phyloP scores from a whole-genome alignment of 306 rosid species.

The Gynostemma pentaphyllum region DNA sequence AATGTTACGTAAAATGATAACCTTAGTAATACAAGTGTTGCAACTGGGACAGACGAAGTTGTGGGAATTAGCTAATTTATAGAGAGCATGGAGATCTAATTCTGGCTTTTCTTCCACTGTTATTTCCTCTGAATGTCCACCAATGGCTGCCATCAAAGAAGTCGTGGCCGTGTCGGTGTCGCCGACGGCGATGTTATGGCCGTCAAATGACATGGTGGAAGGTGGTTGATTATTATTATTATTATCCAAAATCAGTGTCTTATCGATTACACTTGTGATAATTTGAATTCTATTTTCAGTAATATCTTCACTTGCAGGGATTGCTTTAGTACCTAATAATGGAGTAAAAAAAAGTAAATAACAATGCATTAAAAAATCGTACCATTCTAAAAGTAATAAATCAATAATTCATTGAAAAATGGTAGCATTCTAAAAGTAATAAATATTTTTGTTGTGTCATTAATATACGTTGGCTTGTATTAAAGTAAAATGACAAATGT shows the following conservation, averaged over 20 bases:
- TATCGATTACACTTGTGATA: background rate
- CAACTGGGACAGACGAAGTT: conserved; percentile 1
- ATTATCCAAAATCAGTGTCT: background rate
- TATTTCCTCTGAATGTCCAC: background rate
- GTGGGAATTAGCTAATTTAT: background rate
- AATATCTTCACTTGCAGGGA: background rate
- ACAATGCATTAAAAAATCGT: no score
- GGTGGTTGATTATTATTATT: background rate
- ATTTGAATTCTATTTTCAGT: background rate
- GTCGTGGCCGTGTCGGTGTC: no score
- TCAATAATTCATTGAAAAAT: no score
- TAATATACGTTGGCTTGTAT: no score
- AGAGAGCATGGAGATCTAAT: background rate
- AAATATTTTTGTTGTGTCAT: no score
- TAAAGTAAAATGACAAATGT: no score
- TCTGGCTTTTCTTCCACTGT: background rate
- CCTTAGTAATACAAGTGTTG: background rate
- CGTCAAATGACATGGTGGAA: background rate
- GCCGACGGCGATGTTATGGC: background rate
- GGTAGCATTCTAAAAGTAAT: no score
- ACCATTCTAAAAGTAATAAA: no score
- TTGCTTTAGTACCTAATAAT: background rate
- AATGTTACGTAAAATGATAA: background rate
- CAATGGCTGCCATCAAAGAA: no score
- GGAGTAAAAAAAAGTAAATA: background rate